Base-by-base conservation (phyloP, 2,329 filamentous ascomycete species). In the Pseudopyricularia cyperi region DNA sequence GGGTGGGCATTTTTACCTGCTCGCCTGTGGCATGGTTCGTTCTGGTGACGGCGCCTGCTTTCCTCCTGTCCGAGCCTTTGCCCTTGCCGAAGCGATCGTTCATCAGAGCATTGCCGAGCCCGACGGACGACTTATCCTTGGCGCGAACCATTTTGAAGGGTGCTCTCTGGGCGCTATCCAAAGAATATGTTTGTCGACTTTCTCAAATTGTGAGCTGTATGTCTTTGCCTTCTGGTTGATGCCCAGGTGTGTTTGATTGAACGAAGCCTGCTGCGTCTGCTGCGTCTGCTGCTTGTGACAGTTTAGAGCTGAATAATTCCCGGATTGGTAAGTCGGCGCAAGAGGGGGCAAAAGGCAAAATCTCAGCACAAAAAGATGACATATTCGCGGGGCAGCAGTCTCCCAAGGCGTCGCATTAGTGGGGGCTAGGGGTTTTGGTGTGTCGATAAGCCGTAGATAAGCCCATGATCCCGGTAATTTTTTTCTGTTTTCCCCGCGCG, bases 71-170 rank as follows among this genome's bases (percentile, higher is more conserved):
- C 50, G 77, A 66, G 58, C 89, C 87, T 69, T 94, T 96, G 62
- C 88, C 87, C 71, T 93, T 95, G 64, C 90, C 89, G 68, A 97
- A 96, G 54, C 91, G 86, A 71, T 97, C 93, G 67, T 97, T 97
- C 93, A 98, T 98, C 66, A 98, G 80, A 71, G 86, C 83, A 73
- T 96, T 96, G 66, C 93, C 93, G 71, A 98, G 82, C 67, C 93
- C 93, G 62, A 96, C 89, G 62, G 83, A 79, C 70, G 90, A 95
- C 69, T 96, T 97, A 58, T 89, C 95, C 73, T 97, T 98, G 68
- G 93, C 82, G 62, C 74, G 67, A 65, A 71, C 68, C 77, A 81
- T 81, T 54, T 60, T 75, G 67, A 59, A 22, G 5, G 24, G 22
- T 39, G 33, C 15, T 44, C 39, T 54, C 34, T 53, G 15, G n/a